Percentiles rank a stretch among this genome's conserved stretches.
These are phyloP conservation scores for Stemphylium beticola DNA, from an alignment of 2,329 filamentous ascomycete species.

Conservation along the genomic window DNA sequence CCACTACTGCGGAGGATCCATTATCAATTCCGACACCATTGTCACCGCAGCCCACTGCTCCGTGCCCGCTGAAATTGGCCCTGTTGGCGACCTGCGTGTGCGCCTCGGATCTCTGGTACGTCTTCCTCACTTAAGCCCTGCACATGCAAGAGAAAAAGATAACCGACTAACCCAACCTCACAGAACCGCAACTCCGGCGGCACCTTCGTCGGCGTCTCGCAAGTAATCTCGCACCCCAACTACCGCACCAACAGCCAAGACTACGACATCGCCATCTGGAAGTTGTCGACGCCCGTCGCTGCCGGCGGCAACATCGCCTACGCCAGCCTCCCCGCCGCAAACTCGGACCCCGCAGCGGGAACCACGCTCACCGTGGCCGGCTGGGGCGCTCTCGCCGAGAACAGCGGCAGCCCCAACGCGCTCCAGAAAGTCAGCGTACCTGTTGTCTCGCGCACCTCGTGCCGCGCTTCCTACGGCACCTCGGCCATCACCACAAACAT, in stretches of 20 bases:
- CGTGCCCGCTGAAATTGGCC: conserved; percentile 21
- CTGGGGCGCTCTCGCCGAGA: conserved; percentile 28
- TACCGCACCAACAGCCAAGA: conserved; percentile 22
- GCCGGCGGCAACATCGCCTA: conserved; percentile 33
- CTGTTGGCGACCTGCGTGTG: conserved; percentile 14
- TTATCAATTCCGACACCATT: conserved; percentile 37
- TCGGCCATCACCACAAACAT: conserved; percentile 32
- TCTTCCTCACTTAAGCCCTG: neutral
- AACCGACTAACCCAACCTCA: neutral
- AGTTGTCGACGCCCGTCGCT: conserved; percentile 31
- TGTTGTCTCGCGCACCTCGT: conserved; percentile 33
- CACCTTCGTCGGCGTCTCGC: conserved; percentile 24
- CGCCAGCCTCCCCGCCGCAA: conserved; percentile 27
- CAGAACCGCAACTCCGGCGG: conserved; percentile 32
- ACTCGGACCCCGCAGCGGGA: conserved; percentile 32
- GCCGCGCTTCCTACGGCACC: conserved; percentile 27
- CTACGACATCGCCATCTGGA: conserved; percentile 36
- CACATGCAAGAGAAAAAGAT: too few relatives aligned
- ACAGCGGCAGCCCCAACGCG: conserved; percentile 14
- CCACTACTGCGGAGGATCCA: conserved; percentile 39
- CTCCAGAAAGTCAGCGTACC: conserved; percentile 40
- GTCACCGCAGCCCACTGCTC: conserved; percentile 40
- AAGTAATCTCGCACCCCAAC: conserved; percentile 27
- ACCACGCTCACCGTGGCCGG: conserved; percentile 30
- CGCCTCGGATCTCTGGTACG: conserved; percentile 33